A percentile compares a stretch with the other conserved stretches of the same genome.
These are phyloP conservation scores for Penicilliopsis zonata DNA, from an alignment of 495 filamentous ascomycete genomes.

Conservation along the genomic window DNA sequence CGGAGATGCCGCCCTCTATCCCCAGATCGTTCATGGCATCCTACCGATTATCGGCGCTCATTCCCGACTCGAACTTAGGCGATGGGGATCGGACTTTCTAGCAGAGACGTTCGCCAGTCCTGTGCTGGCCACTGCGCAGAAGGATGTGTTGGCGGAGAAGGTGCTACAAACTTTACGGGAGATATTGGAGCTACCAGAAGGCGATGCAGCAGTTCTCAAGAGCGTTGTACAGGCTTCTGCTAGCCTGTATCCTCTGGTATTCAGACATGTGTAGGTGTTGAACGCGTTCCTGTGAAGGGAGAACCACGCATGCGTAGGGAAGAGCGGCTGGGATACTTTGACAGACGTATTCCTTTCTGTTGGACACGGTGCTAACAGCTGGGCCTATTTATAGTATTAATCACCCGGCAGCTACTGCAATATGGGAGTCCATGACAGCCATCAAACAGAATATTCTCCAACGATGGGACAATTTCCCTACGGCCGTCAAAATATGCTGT, in stretches of 20 bases:
- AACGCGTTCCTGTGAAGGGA: constrained; percentile 2
- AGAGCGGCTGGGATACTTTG: not conserved
- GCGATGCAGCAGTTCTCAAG: constrained; percentile 64
- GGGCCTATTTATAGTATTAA: constrained; percentile 50
- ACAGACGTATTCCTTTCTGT: no score
- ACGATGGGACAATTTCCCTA: constrained; percentile 73
- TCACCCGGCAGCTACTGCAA: constrained; percentile 62
- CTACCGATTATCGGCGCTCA: constrained; percentile 76
- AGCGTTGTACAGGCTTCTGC: constrained; percentile 74
- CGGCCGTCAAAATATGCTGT: constrained; percentile 77
- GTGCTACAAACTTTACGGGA: constrained; percentile 65
- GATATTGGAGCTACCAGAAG: constrained; percentile 57
- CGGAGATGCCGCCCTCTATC: constrained; percentile 70
- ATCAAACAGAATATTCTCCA: constrained; percentile 83
- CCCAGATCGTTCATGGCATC: constrained; percentile 78
- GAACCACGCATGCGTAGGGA: constrained; percentile 10
- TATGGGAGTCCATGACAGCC: constrained; percentile 77
- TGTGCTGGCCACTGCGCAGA: constrained; percentile 54
- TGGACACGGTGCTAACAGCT: constrained; percentile 17
- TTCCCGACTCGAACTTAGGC: constrained; percentile 62
- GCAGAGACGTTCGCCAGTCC: constrained; percentile 93
- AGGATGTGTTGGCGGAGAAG: constrained; percentile 58
- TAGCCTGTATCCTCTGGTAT: constrained; percentile 80
- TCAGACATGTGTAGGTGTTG: constrained; percentile 81
- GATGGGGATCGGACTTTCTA: constrained; percentile 95